Evolutionary conservation across 495 filamentous ascomycete genomes (phyloP).

Genomic region (Penicillium crystallinum): DNA sequence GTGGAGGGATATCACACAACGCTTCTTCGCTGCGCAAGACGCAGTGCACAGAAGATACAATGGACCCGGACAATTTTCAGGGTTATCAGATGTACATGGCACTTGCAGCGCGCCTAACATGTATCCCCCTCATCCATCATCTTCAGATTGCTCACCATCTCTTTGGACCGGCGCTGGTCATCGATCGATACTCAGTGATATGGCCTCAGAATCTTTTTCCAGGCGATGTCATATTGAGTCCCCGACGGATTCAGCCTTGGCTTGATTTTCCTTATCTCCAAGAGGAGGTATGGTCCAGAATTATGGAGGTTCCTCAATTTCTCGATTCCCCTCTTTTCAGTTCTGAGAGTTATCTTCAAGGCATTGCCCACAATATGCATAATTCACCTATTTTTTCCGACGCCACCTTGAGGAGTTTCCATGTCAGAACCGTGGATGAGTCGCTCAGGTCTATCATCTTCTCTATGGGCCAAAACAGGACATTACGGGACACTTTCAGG

Average conservation of each 20-base stretch:
- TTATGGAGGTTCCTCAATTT: constrained; percentile 5
- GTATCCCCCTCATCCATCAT: neutral
- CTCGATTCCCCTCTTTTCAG: constrained; percentile 9
- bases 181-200: neutral
- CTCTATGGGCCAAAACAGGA: constrained; percentile 5
- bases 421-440: constrained; percentile 14
- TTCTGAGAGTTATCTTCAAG: constrained; percentile 6
- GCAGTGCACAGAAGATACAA: neutral
- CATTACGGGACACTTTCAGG: constrained; percentile 5
- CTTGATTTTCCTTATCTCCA: constrained; percentile 11
- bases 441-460: constrained; percentile 13
- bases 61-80: no score
- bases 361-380: constrained; percentile 6
- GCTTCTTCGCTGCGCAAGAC: neutral
- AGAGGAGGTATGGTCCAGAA: constrained; percentile 16
- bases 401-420: constrained; percentile 10
- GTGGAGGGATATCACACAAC: neutral
- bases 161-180: neutral
- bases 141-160: neutral
- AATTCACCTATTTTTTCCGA: constrained; percentile 14
- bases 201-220: neutral
- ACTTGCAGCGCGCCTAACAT: no score
- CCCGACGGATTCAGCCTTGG: neutral
- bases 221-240: neutral
- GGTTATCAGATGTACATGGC: no score